These are phyloP conservation scores for Eucalyptus pauciflora DNA, from an alignment of 345 rosid species.

Conservation along the genomic window DNA sequence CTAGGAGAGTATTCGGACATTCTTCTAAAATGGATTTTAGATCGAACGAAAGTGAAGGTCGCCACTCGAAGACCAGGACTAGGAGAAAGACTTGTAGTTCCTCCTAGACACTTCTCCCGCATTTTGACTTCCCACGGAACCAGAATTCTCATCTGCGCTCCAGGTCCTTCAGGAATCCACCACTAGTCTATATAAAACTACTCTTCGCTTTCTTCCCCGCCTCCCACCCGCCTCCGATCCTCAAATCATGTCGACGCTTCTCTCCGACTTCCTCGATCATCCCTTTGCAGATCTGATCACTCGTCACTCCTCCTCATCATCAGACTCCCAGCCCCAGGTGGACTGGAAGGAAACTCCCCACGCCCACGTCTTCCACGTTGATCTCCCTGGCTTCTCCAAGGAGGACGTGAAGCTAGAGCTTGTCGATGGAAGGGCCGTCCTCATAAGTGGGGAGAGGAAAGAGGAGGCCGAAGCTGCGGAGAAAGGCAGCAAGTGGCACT, in stretches of 20 bases:
- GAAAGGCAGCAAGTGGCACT: conserved; percentile 18
- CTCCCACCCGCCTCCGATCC: background rate
- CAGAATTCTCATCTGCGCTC: background rate
- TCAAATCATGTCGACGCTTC: background rate
- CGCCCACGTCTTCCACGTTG: conserved; percentile 17
- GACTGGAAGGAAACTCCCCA: conserved; percentile 32
- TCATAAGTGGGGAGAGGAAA: conserved; percentile 4
- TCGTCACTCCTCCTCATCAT: background rate
- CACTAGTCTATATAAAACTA: background rate
- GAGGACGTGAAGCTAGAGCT: conserved; percentile 28
- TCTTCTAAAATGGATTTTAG: background rate
- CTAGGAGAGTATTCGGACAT: background rate
- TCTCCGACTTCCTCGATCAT: background rate
- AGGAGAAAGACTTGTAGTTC: background rate
- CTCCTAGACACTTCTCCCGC: background rate
- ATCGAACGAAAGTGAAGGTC: background rate
- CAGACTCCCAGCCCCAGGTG: background rate
- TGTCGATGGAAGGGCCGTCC: background rate
- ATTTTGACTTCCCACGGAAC: background rate
- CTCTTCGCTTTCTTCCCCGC: background rate
- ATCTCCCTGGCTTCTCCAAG: conserved; percentile 25
- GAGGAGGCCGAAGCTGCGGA: background rate
- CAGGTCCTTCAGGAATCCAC: background rate
- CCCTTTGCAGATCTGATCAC: background rate
- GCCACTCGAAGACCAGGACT: no score